Base-by-base conservation (phyloP, 371 early-diverging fungal species). In the Syncephalis plumigaleata region DNA sequence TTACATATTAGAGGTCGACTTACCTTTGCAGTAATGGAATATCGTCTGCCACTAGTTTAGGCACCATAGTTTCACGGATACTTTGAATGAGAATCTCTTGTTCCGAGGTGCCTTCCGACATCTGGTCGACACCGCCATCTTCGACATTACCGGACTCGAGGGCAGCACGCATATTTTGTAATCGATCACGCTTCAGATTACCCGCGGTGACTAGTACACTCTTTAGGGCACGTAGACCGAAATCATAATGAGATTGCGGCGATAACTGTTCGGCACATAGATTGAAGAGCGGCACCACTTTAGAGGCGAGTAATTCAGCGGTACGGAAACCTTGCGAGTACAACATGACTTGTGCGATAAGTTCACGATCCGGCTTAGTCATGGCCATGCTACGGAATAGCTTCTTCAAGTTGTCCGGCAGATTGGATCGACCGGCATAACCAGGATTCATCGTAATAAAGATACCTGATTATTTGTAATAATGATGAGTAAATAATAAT, bases 391-490 rank as follows among this genome's bases (percentile, higher is more conserved):
- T 86, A 39, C 98, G 77, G 81, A 98, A 98, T 46, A 98, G 73
- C 63, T 92, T 93, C 72, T 91, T 95, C 65, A 99, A 71, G 55
- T 96, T 97, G 60, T 95, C 97, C 1, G 99, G 99, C 48, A 99
- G 68, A 55, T 94, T 90, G 51, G 92, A 92, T 39, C 99, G 84
- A 16, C 98, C 98, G 27, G 93, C 92, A 67, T 98, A 98, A 18
- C 96, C 98, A 37, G 98, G 95, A 64, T 99, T 99, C 97, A 99
- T 96, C 31, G 99, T 99, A 55, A 98, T 93, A 60, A 98, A 98
- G 55, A 98, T 88, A 55, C 31, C 31, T 31, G n/a, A n/a, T n/a
- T n/a, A n/a, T n/a, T n/a, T n/a, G n/a, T n/a, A 31, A 11, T 31
- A 31, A 31, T 31, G 11, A 93, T 79, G 54, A 27, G 17, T n/a